These are phyloP conservation scores for Globisporangium nagaii DNA, from an alignment of 352 stramenopile species.

Conservation along the genomic window DNA sequence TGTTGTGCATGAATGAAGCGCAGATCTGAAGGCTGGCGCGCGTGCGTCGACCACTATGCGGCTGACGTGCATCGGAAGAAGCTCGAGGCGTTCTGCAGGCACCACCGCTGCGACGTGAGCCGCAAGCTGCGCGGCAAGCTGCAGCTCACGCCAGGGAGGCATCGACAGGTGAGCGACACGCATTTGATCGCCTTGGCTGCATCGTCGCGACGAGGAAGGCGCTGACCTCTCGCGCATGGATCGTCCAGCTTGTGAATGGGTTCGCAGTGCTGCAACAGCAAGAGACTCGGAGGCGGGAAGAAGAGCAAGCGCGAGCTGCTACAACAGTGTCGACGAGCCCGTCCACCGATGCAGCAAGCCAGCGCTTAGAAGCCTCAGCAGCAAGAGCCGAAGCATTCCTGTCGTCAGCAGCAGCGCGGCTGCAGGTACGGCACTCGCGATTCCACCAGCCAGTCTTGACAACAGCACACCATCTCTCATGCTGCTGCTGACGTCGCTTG, in stretches of 20 bases:
- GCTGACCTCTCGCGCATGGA: too few relatives aligned
- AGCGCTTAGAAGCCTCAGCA: neutral
- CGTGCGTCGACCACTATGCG: constrained; percentile 35
- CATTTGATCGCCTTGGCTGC: too few relatives aligned
- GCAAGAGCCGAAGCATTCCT: constrained; percentile 29
- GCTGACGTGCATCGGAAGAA: constrained; percentile 23
- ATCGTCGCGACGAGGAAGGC: too few relatives aligned
- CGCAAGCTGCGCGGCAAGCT: constrained; percentile 31
- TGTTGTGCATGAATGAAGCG: neutral
- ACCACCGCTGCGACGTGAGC: constrained; percentile 47
- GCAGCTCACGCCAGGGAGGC: constrained; percentile 18
- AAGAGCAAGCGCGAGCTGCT: neutral
- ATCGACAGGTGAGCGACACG: constrained; percentile 29
- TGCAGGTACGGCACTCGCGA: too few relatives aligned
- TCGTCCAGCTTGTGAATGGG: neutral
- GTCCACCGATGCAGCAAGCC: too few relatives aligned
- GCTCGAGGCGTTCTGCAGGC: constrained; percentile 47
- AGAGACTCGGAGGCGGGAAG: neutral
- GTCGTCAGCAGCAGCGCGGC: constrained; percentile 25
- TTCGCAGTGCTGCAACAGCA: neutral
- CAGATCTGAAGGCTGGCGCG: neutral
- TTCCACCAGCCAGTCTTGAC: too few relatives aligned
- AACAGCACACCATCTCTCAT: too few relatives aligned
- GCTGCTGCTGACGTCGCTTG: too few relatives aligned
- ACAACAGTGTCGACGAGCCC: neutral